These are phyloP conservation scores for Lipomyces orientalis DNA, from an alignment of 805 yeast genomes.

Conservation along the genomic window DNA sequence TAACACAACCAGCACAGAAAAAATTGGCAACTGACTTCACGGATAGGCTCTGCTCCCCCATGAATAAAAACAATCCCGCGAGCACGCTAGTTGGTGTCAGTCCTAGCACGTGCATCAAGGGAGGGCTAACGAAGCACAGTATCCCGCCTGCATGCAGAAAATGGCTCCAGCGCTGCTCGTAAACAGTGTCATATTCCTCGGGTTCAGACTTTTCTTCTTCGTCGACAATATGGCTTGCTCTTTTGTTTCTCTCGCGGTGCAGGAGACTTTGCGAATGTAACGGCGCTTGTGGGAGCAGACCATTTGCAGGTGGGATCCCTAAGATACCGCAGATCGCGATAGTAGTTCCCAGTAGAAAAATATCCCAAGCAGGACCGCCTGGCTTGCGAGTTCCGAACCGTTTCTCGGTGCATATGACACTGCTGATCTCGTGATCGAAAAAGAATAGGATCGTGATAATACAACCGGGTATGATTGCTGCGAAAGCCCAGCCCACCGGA, in stretches of 20 bases:
- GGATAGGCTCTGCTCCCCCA: not conserved
- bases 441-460: not conserved
- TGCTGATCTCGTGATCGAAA: conserved; percentile 5
- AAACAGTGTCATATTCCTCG: not conserved
- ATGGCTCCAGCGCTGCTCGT: conserved; percentile 2
- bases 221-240: not conserved
- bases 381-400: conserved; percentile 3
- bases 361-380: conserved; percentile 2
- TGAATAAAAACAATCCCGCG: not conserved
- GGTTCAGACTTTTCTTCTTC: not conserved
- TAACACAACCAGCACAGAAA: not conserved
- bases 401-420: not conserved
- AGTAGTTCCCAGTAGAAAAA: not conserved
- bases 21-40: not conserved
- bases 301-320: conserved; percentile 2
- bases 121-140: not conserved
- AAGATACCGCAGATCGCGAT: conserved; percentile 2
- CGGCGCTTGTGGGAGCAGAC: conserved; percentile 7
- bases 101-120: conserved; percentile 1
- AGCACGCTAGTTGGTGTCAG: conserved; percentile 9
- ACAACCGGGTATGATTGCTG: not conserved
- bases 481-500: not conserved
- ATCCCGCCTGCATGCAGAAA: not conserved
- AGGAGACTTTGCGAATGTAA: not conserved
- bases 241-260: not conserved